phyloP scores from a whole-genome alignment of 2,329 filamentous ascomycete genomes.

The Didymella arachidicola region DNA sequence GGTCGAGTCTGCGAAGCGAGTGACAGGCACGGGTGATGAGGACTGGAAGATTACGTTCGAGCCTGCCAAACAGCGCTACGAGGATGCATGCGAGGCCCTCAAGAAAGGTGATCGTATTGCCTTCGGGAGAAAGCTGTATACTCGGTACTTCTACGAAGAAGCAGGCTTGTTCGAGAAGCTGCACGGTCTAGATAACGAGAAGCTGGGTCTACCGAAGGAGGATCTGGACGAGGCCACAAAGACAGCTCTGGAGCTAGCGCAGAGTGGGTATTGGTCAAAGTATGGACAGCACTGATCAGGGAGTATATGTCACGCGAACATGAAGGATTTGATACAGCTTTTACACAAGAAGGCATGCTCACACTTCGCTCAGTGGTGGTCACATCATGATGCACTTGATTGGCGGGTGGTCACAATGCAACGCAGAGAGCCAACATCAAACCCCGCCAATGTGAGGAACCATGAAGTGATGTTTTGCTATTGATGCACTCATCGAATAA shows the following conservation, averaged over 20 bases:
- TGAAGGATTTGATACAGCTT: neutral
- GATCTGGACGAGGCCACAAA: slow-evolving; percentile 65
- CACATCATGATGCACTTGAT: neutral
- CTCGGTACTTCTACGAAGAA: slow-evolving; percentile 61
- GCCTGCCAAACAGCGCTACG: slow-evolving; percentile 57
- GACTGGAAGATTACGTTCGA: slow-evolving; percentile 55
- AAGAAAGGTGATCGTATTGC: slow-evolving; percentile 51
- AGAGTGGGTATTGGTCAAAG: neutral
- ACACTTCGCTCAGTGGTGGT: neutral
- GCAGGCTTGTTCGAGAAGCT: slow-evolving; percentile 45
- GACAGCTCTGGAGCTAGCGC: slow-evolving; percentile 22
- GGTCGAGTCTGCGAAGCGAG: slow-evolving; percentile 45
- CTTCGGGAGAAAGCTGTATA: slow-evolving; percentile 60
- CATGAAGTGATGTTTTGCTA: neutral
- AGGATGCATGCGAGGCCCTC: slow-evolving; percentile 57
- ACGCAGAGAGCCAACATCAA: neutral
- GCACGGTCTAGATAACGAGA: slow-evolving; percentile 57
- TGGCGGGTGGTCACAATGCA: neutral
- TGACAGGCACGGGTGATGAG: slow-evolving; percentile 42
- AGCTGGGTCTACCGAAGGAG: slow-evolving; percentile 66
- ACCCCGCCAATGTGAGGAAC: neutral
- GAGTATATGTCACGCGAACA: neutral
- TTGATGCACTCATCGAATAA: neutral
- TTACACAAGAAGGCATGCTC: neutral
- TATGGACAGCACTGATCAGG: slow-evolving; percentile 4